These are phyloP conservation scores for Mortierella hygrophila DNA, from an alignment of 192 early-diverging fungal genomes.

Conservation along the genomic window DNA sequence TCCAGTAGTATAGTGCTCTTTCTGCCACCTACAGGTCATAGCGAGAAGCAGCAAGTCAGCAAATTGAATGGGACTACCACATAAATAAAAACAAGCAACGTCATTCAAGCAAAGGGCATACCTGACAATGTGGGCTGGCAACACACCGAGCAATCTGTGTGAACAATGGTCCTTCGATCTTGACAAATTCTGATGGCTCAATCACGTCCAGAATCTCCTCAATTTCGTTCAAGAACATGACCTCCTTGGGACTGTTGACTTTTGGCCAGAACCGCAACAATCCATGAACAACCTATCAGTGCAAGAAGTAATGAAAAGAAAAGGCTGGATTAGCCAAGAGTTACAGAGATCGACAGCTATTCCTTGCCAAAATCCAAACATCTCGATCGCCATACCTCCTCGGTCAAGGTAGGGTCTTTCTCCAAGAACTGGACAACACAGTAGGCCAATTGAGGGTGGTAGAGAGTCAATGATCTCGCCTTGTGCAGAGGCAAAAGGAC, in stretches of 20 bases:
- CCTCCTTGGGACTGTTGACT: conserved; percentile 99
- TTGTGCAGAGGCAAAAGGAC: conserved; percentile 98
- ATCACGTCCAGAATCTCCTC: conserved; percentile 98
- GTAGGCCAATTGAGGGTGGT: conserved; percentile 97
- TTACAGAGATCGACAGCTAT: background rate
- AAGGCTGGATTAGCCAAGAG: background rate
- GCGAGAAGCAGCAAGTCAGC: background rate
- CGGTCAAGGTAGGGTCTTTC: conserved; percentile 94
- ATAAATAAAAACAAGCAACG: background rate
- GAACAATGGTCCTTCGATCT: conserved; percentile 92
- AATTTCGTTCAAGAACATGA: conserved; percentile 99
- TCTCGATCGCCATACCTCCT: conserved; percentile 69
- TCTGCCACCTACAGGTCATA: conserved; percentile 84
- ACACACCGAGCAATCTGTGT: conserved; percentile 93
- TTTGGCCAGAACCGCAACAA: conserved; percentile 98
- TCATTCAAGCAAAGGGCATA: conserved; percentile 14
- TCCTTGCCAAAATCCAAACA: background rate
- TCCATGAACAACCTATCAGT: conserved; percentile 80
- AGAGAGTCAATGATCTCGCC: conserved; percentile 92
- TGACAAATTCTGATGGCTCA: conserved; percentile 92
- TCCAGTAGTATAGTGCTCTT: conserved; percentile 98
- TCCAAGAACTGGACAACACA: conserved; percentile 99
- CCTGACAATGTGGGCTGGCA: conserved; percentile 98
- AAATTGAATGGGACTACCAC: background rate
- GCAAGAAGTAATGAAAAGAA: background rate